Base-by-base conservation (phyloP, 345 rosid genomes). In the Raphanus raphanistrum region DNA sequence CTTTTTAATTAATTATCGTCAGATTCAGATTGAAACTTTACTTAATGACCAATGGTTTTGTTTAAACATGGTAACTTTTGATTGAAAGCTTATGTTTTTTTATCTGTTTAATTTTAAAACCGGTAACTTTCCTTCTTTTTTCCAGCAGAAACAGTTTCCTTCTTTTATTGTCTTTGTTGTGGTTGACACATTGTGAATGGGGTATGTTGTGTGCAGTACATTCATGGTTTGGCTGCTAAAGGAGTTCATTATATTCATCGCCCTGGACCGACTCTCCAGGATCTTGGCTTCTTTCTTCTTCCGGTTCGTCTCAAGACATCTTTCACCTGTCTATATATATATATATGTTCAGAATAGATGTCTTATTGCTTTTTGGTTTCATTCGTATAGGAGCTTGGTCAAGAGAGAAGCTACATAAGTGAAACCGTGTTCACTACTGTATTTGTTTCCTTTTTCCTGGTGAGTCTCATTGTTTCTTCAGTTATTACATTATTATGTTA, bases 221-320 rank as follows among this genome's bases (percentile, higher is more conserved):
- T 80, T 45, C 83, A 80, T 71, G 90, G 97, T 67, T 80, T 92
- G 78, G 94, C 99, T 79, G 99, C 98, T 16, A 82, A 89, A 52
- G 99, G 99, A 83, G 94, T 95, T 74, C 99, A 92, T 83, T 95
- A 92, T 83, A 63, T 95, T 65, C 99, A 95, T 75, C 84, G 86
- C 68, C 93, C 99, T 0, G 99, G 98, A 10, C 97, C 96, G 8
- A 83, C 80, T 1, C 91, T 95, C 58, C 94, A 90, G 82, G 99
- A 95, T 82, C 86, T 83, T 72, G 99, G 99, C 1, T 95, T 95
- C 89, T 74, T 85, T 66, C 63, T 95, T 48, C 94, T 95, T 79
- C 97, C 99, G 82, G 99, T 95, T 59, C 60, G 96, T 84, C 52
- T 71, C 52, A 11, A 1, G 3, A 41, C 36, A 38, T 57, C 16